These are phyloP conservation scores for Isoetes taiwanensis DNA, from an alignment of 75 land plant genomes.

Conservation along the genomic window DNA sequence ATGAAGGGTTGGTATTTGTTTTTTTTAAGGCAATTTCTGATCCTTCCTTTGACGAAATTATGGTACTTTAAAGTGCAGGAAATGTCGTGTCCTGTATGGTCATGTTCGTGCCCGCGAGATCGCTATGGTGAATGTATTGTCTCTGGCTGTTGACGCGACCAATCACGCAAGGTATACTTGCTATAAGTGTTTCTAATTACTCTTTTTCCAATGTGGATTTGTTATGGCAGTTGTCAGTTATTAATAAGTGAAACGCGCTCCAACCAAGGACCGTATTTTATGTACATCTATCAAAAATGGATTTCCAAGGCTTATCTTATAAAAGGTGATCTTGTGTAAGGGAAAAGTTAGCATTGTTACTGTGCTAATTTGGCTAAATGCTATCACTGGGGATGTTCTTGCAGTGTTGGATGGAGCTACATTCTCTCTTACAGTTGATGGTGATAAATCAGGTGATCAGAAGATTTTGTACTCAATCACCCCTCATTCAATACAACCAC, in stretches of 20 bases:
- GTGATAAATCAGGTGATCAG: neutral
- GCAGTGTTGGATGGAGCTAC: constrained; percentile 9
- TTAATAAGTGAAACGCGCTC: neutral
- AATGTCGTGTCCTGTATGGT: constrained; percentile 43
- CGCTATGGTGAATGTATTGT: constrained; percentile 56
- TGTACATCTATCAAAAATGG: constrained; percentile 83
- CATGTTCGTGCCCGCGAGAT: constrained; percentile 49
- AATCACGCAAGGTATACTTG: constrained; percentile 53
- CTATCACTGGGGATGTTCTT: neutral
- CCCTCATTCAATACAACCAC: too few species aligned
- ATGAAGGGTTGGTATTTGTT: constrained; percentile 38
- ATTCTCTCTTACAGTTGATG: constrained; percentile 5
- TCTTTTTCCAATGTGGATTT: too few species aligned
- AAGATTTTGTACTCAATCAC: too few species aligned
- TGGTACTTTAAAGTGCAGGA: constrained; percentile 24
- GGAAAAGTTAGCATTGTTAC: neutral
- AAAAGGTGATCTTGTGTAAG: constrained; percentile 28
- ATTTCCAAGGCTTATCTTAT: constrained; percentile 38
- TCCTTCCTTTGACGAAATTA: neutral
- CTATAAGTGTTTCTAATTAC: neutral
- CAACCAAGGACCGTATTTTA: constrained; percentile 35
- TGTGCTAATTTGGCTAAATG: neutral
- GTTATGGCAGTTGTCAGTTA: too few species aligned
- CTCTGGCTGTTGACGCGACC: constrained; percentile 61
- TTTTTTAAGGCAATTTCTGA: neutral